Percentiles rank a stretch among this genome's conserved stretches.
These are phyloP conservation scores for Artemisia argyi DNA, from an alignment of 129 eudicot species.

Conservation along the genomic window DNA sequence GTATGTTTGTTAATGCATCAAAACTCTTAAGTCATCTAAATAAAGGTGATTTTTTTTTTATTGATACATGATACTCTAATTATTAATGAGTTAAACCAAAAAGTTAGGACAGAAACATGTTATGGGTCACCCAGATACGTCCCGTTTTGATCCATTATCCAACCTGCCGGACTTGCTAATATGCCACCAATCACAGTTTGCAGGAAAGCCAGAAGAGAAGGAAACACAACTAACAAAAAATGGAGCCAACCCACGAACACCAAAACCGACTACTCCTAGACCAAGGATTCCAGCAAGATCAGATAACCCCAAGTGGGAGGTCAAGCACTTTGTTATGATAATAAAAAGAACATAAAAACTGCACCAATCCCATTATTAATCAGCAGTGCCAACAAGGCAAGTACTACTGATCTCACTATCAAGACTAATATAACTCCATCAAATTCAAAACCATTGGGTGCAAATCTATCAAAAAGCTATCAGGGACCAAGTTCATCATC, in stretches of 20 bases:
- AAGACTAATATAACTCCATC: slow-evolving; percentile 24
- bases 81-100: neutral
- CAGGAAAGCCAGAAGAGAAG: slow-evolving; percentile 52
- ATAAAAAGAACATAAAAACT: slow-evolving; percentile 58
- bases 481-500: slow-evolving; percentile 23
- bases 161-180: neutral
- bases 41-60: no score
- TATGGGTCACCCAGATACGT: neutral
- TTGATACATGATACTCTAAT: no score
- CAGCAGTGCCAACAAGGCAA: slow-evolving; percentile 30
- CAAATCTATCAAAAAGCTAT: slow-evolving; percentile 46
- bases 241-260: slow-evolving; percentile 18
- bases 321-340: slow-evolving; percentile 36
- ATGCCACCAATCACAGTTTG: slow-evolving; percentile 49
- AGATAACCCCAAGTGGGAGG: slow-evolving; percentile 48
- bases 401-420: slow-evolving; percentile 14
- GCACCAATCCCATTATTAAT: slow-evolving; percentile 42
- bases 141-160: neutral
- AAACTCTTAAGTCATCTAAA: no score
- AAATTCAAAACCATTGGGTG: slow-evolving; percentile 23
- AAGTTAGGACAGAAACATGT: neutral
- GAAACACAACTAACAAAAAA: slow-evolving; percentile 21
- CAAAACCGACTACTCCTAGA: slow-evolving; percentile 44
- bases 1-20: slow-evolving; percentile 24
- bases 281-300: slow-evolving; percentile 49